A percentile compares a stretch with the other conserved stretches of the same genome.
phyloP scores from a whole-genome alignment of 495 filamentous ascomycete species.

The Geoglossum glabrum region DNA sequence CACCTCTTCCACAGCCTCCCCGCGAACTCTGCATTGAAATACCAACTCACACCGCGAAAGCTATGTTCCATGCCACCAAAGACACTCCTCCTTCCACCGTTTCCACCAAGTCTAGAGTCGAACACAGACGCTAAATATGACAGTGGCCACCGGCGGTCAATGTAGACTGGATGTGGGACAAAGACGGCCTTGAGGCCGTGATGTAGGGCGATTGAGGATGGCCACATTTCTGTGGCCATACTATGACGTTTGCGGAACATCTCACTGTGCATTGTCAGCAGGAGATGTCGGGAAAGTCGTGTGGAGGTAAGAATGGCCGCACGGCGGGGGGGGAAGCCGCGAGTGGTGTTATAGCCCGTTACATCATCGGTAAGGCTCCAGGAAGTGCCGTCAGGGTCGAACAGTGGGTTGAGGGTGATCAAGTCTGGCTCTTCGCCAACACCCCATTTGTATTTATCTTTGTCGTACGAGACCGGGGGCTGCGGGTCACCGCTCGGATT shows the following conservation, averaged over 20 bases:
- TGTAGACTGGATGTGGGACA: constrained; percentile 74
- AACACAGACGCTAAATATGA: constrained; percentile 61
- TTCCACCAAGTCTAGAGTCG: constrained; percentile 70
- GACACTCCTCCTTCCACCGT: constrained; percentile 50
- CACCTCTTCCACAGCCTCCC: constrained; percentile 16
- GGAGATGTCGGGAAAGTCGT: constrained; percentile 61
- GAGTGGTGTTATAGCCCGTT: constrained; percentile 63
- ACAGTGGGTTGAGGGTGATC: constrained; percentile 84
- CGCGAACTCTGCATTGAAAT: constrained; percentile 45
- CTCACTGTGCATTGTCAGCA: constrained; percentile 77
- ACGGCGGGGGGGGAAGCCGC: constrained; percentile 51
- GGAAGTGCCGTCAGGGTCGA: constrained; percentile 71
- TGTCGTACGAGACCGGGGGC: constrained; percentile 51
- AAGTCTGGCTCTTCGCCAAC: constrained; percentile 84
- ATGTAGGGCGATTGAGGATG: constrained; percentile 65
- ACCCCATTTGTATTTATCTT: constrained; percentile 72
- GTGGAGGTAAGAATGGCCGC: constrained; percentile 74
- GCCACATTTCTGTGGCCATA: constrained; percentile 96
- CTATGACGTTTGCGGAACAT: constrained; percentile 61
- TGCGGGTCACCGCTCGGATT: constrained; percentile 48
- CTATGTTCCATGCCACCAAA: constrained; percentile 76
- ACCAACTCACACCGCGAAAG: constrained; percentile 77
- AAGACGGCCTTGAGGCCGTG: constrained; percentile 93
- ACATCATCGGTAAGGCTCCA: constrained; percentile 79
- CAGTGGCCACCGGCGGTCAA: constrained; percentile 78